Evolutionary conservation across 345 rosid genomes (phyloP).

Genomic region (Populus davidiana): DNA sequence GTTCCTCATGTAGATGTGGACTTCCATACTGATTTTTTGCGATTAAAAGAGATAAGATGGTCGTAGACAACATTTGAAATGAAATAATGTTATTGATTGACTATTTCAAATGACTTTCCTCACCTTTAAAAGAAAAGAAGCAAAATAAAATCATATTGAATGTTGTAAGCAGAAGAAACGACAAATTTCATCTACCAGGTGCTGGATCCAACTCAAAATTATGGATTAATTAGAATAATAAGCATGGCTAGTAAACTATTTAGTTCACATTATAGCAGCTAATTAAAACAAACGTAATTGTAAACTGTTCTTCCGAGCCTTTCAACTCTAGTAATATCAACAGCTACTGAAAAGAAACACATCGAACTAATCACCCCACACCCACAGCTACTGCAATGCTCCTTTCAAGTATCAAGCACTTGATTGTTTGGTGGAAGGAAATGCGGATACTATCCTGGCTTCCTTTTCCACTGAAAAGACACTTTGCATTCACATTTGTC

Average conservation of each 20-base stretch:
- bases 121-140: no score
- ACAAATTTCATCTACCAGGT: neutral
- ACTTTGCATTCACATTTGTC: neutral
- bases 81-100: neutral
- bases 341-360: no score
- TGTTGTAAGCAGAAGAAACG: neutral
- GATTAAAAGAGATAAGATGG: neutral
- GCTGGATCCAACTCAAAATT: no score
- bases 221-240: neutral
- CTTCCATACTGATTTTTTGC: neutral
- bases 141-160: no score
- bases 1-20: neutral
- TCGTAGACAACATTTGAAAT: neutral
- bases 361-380: no score
- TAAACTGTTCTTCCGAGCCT: neutral
- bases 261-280: neutral
- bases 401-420: no score
- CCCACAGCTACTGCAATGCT: no score
- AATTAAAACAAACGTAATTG: neutral
- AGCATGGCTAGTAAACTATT: neutral
- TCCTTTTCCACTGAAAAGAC: neutral
- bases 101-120: neutral
- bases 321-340: neutral
- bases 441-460: neutral
- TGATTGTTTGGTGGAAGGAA: no score